Conservation (phyloP, 2,329 filamentous ascomycete species). For the Pseudofabraea citricarpa region DNA sequence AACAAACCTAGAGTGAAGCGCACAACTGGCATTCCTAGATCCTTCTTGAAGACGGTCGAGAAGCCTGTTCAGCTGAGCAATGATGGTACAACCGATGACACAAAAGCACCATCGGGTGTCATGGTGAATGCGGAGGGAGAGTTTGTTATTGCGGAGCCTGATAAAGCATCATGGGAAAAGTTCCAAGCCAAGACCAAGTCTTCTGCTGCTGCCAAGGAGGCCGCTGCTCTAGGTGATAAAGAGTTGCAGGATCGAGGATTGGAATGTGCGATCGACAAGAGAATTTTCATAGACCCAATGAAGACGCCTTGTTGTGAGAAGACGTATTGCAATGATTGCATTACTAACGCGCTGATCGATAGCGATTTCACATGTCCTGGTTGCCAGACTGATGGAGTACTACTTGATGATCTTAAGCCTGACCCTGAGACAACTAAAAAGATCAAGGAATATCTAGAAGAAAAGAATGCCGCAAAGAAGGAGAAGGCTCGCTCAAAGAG, state of each 20-base stretch:
- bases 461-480: conserved; percentile 39
- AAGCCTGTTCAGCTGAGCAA: conserved; percentile 74
- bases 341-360: conserved; percentile 97
- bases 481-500: conserved; percentile 44
- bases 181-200: conserved; percentile 93
- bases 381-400: conserved; percentile 83
- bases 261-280: conserved; percentile 94
- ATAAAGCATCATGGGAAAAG: conserved; percentile 94
- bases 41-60: conserved; percentile 92
- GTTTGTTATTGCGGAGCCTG: conserved; percentile 92
- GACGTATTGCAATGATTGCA: conserved; percentile 99
- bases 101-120: conserved; percentile 78
- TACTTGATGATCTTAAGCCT: conserved; percentile 84
- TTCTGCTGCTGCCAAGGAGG: conserved; percentile 76
- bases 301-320: conserved; percentile 98
- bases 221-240: conserved; percentile 72
- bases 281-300: conserved; percentile 96
- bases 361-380: conserved; percentile 94
- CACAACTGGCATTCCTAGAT: conserved; percentile 93
- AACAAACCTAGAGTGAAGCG: conserved; percentile 90
- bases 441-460: conserved; percentile 69
- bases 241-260: conserved; percentile 83
- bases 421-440: conserved; percentile 76
- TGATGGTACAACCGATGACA: conserved; percentile 72
- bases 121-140: conserved; percentile 98